A percentile compares a stretch with the other conserved stretches of the same genome.
Evolutionary conservation across 768 basidiomycete genomes (phyloP).

Genomic region (Lentinula sp.): DNA sequence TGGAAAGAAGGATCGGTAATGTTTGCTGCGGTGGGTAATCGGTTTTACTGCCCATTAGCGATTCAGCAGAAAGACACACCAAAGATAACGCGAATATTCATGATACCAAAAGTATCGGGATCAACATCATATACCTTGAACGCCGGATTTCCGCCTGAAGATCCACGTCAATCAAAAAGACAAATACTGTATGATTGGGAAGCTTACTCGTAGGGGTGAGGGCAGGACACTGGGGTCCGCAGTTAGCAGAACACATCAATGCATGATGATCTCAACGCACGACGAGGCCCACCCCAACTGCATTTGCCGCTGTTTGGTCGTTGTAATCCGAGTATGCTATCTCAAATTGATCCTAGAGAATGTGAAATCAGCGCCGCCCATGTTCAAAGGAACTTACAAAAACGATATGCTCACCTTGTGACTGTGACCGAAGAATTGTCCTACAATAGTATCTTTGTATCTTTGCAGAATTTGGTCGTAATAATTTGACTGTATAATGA

Average conservation of each 20-base stretch:
- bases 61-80: slow-evolving; percentile 16
- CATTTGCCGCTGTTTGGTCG: slow-evolving; percentile 21
- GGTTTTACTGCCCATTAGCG: not conserved
- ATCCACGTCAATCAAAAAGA: not conserved
- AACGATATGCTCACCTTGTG: slow-evolving; percentile 18
- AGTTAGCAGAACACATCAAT: too few relatives aligned
- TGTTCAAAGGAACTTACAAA: not conserved
- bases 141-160: slow-evolving; percentile 27
- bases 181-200: not conserved
- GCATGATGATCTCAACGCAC: not conserved
- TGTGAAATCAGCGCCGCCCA: not conserved
- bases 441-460: slow-evolving; percentile 32
- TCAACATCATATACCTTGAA: slow-evolving; percentile 37
- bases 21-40: slow-evolving; percentile 13
- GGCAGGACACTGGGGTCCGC: slow-evolving; percentile 18
- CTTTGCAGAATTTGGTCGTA: slow-evolving; percentile 35
- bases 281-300: slow-evolving; percentile 25
- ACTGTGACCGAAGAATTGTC: slow-evolving; percentile 36
- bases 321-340: slow-evolving; percentile 32
- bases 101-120: slow-evolving; percentile 33
- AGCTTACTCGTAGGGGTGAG: slow-evolving; percentile 31
- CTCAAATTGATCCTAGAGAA: slow-evolving; percentile 29
- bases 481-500: slow-evolving; percentile 27
- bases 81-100: slow-evolving; percentile 27
- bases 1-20: slow-evolving; percentile 21